These are phyloP conservation scores for Diaporthe velutina DNA, from an alignment of 2,329 filamentous ascomycete genomes.

Conservation along the genomic window DNA sequence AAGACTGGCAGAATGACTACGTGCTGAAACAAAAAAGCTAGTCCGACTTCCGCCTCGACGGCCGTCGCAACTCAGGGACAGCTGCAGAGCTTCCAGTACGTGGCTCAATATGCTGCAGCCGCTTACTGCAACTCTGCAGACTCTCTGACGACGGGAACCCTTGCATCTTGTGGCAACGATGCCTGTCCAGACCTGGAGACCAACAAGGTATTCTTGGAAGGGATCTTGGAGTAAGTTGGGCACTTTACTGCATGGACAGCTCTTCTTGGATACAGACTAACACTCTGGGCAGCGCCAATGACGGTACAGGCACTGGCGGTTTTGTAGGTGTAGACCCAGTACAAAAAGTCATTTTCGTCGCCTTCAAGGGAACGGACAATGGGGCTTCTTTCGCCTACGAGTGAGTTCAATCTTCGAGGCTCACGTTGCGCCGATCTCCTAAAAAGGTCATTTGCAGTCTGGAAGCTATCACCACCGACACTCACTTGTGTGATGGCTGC, in stretches of 20 bases:
- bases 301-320: conserved; percentile 40
- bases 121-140: conserved; percentile 44
- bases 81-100: conserved; percentile 42
- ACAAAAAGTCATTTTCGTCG: conserved; percentile 41
- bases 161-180: conserved; percentile 40
- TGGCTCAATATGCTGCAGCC: conserved; percentile 43
- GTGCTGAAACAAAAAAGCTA: background rate
- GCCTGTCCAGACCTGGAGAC: conserved; percentile 42
- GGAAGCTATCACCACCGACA: conserved; percentile 13
- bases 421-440: conserved; percentile 47
- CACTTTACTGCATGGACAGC: background rate
- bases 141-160: conserved; percentile 23
- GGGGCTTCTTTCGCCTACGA: conserved; percentile 39
- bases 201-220: conserved; percentile 31
- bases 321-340: conserved; percentile 43
- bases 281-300: conserved; percentile 40
- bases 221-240: background rate
- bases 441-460: background rate
- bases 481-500: conserved; percentile 47
- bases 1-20: background rate
- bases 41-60: background rate
- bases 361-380: conserved; percentile 39
- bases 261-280: background rate
- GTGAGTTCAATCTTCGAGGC: conserved; percentile 51
- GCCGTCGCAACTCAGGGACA: conserved; percentile 4